Conservation (phyloP, 2,329 filamentous ascomycete species). For the Tolypocladium album region DNA sequence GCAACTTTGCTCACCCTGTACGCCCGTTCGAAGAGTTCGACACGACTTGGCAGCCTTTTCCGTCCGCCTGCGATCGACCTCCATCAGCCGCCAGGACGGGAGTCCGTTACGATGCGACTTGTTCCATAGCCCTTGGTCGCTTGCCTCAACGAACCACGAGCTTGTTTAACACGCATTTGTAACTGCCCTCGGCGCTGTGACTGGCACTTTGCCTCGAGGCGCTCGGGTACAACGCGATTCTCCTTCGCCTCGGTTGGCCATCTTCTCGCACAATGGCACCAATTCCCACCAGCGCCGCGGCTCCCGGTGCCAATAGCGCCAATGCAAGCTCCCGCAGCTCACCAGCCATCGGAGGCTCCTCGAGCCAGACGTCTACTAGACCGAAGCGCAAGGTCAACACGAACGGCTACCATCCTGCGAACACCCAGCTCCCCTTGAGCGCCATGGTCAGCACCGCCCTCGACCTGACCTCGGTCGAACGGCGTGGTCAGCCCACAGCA, state of each 20-base stretch:
- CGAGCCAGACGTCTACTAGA: conserved; percentile 27
- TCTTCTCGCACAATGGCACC: conserved; percentile 25
- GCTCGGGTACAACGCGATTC: conserved; percentile 3
- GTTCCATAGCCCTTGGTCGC: conserved; percentile 6
- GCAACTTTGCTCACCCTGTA: not conserved
- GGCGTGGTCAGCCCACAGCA: conserved; percentile 71
- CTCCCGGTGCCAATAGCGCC: conserved; percentile 26
- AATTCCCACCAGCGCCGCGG: conserved; percentile 24
- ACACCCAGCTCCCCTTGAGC: conserved; percentile 41
- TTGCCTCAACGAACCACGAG: conserved; percentile 1
- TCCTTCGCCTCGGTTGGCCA: conserved; percentile 1
- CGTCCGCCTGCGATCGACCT: not conserved
- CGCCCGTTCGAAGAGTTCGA: not conserved
- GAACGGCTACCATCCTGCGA: conserved; percentile 41
- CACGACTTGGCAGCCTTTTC: not conserved
- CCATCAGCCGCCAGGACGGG: not conserved
- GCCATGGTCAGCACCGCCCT: conserved; percentile 52
- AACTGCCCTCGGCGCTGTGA: not conserved
- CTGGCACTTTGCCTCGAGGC: not conserved
- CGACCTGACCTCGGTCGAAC: conserved; percentile 83
- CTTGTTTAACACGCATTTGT: not conserved
- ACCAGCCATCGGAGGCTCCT: conserved; percentile 29
- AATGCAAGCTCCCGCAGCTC: conserved; percentile 43
- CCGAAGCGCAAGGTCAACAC: conserved; percentile 42
- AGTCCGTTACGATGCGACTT: conserved; percentile 11